Conservation (phyloP, 2,329 filamentous ascomycete species). For the Aspergillus hiratsukae region DNA sequence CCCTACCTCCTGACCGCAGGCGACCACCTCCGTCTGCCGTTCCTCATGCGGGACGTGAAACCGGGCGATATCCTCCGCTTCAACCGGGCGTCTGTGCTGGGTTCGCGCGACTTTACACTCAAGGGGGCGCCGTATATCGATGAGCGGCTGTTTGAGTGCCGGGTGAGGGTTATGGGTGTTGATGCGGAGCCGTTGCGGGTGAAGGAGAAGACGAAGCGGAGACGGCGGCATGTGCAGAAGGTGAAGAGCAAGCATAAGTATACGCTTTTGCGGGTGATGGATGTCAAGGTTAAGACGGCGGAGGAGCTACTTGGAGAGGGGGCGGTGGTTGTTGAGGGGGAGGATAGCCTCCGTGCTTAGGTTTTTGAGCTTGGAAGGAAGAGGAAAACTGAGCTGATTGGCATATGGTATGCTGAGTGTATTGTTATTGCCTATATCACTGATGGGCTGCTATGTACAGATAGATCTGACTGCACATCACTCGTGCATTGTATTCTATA, state of each 20-base stretch:
- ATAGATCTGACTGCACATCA: conserved; percentile 24
- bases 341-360: conserved; percentile 3
- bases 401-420: neutral
- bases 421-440: conserved; percentile 13
- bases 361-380: no score
- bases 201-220: conserved; percentile 78
- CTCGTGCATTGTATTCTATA: conserved; percentile 32
- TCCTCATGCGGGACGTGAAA: conserved; percentile 68
- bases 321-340: conserved; percentile 32
- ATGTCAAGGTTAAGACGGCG: conserved; percentile 63
- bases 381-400: neutral
- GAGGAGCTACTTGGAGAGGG: conserved; percentile 50
- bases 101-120: conserved; percentile 85
- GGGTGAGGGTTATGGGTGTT: conserved; percentile 76
- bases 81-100: conserved; percentile 76
- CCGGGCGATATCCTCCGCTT: conserved; percentile 84
- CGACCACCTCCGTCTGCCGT: conserved; percentile 71
- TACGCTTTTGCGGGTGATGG: conserved; percentile 79
- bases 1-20: conserved; percentile 55
- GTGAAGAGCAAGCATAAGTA: conserved; percentile 88
- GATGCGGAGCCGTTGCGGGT: conserved; percentile 74
- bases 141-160: conserved; percentile 76
- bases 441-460: conserved; percentile 28
- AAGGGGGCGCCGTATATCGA: conserved; percentile 79
- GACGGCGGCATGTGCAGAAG: conserved; percentile 62